Conservation (phyloP, 352 stramenopile species). For the Plasmopara viticola region DNA sequence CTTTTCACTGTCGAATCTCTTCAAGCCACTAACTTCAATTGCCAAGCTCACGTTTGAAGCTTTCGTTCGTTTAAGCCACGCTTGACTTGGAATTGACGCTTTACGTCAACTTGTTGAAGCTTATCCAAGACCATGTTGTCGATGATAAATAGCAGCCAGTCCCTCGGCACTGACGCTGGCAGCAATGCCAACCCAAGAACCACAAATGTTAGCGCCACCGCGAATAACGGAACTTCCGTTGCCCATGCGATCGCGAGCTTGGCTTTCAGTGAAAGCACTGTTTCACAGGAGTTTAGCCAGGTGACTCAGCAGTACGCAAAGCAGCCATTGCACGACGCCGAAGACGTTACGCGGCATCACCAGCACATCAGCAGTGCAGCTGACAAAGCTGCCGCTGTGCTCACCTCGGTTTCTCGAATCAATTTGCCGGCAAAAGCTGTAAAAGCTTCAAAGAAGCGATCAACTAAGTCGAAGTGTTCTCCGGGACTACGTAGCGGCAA, state of each 20-base stretch:
- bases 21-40: slow-evolving; percentile 79
- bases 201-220: slow-evolving; percentile 12
- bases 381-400: slow-evolving; percentile 15
- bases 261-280: slow-evolving; percentile 14
- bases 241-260: slow-evolving; percentile 29
- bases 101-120: slow-evolving; percentile 12
- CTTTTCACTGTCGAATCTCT: slow-evolving; percentile 31
- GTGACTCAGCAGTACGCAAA: slow-evolving; percentile 10
- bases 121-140: slow-evolving; percentile 38
- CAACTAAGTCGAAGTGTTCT: slow-evolving; percentile 82
- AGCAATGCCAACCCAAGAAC: slow-evolving; percentile 11
- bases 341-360: slow-evolving; percentile 9
- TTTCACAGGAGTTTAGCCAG: slow-evolving; percentile 8
- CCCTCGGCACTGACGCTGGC: slow-evolving; percentile 10
- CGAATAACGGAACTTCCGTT: slow-evolving; percentile 23
- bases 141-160: slow-evolving; percentile 46
- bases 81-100: not conserved
- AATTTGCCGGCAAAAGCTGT: not conserved
- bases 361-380: slow-evolving; percentile 19
- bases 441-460: slow-evolving; percentile 51
- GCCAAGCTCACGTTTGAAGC: no score
- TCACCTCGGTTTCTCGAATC: slow-evolving; percentile 19
- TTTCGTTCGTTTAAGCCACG: slow-evolving; percentile 1
- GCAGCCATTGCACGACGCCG: slow-evolving; percentile 14
- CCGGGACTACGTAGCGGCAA: slow-evolving; percentile 77